A percentile compares a stretch with the other conserved stretches of the same genome.
Evolutionary conservation across 73 alveolate species (phyloP).

Genomic region (Chromera velia): DNA sequence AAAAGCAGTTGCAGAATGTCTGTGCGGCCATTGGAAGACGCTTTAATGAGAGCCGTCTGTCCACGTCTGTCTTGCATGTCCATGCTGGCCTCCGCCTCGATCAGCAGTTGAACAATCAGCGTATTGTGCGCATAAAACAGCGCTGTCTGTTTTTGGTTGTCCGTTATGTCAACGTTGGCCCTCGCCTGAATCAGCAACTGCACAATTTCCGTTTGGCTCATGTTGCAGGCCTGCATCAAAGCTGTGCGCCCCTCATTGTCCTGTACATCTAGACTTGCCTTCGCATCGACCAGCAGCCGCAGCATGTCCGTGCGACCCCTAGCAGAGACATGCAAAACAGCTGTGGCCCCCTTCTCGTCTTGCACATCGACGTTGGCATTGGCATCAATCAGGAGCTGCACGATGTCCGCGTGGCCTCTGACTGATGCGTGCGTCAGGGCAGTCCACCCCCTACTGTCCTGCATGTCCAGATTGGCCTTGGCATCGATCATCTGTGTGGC

Average conservation of each 20-base stretch:
- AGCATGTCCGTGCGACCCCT: neutral
- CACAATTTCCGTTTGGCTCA: too few relatives aligned
- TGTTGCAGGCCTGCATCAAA: too few relatives aligned
- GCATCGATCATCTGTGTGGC: too few relatives aligned
- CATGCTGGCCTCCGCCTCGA: neutral
- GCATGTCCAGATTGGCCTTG: too few relatives aligned
- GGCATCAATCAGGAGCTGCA: neutral
- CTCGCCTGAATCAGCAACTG: too few relatives aligned
- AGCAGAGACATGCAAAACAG: neutral
- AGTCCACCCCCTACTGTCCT: too few relatives aligned
- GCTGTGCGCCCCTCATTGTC: too few relatives aligned
- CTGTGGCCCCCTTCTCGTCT: constrained; percentile 3
- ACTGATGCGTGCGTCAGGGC: constrained; percentile 1
- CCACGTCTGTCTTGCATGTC: too few relatives aligned
- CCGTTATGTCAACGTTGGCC: too few relatives aligned
- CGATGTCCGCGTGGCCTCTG: constrained; percentile 1
- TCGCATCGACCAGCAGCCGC: too few relatives aligned
- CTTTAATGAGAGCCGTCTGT: constrained; percentile 5
- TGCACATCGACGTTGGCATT: neutral
- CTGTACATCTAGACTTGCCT: neutral
- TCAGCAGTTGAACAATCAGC: neutral
- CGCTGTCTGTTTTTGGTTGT: too few relatives aligned
- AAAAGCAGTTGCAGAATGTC: constrained; percentile 3
- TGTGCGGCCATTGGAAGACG: constrained; percentile 1
- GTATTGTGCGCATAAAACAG: too few relatives aligned